phyloP scores from a whole-genome alignment of 352 stramenopile genomes.

The Globisporangium ultimum region DNA sequence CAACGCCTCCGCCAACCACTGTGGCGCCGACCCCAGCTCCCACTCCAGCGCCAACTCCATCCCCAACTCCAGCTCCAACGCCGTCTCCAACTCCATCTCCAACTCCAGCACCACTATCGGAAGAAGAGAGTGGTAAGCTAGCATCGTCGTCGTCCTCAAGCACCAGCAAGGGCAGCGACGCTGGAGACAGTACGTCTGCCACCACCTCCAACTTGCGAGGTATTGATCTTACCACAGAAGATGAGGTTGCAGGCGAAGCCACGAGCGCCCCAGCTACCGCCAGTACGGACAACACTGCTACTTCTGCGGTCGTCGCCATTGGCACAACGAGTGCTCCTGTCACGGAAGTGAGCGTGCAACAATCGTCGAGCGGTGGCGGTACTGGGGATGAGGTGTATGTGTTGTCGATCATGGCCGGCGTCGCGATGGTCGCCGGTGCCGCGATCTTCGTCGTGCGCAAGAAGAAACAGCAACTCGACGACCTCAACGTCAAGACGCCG shows the following conservation, averaged over 20 bases:
- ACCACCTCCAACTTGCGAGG: not conserved
- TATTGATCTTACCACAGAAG: not conserved
- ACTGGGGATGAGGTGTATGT: constrained; percentile 32
- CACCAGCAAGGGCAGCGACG: not conserved
- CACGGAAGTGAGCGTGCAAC: constrained; percentile 33
- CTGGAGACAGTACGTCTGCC: not conserved
- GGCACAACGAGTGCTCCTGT: constrained; percentile 7
- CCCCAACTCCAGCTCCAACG: constrained; percentile 20
- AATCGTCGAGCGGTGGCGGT: not conserved
- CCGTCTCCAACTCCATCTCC: not conserved
- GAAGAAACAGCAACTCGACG: constrained; percentile 65
- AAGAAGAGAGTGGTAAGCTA: constrained; percentile 12
- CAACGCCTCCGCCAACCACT: constrained; percentile 22
- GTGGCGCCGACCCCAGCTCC: constrained; percentile 27
- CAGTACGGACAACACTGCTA: not conserved
- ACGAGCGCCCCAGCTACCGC: not conserved
- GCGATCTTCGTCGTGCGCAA: constrained; percentile 61
- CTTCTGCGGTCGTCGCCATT: constrained; percentile 21
- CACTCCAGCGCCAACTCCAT: constrained; percentile 15
- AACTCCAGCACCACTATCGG: constrained; percentile 7
- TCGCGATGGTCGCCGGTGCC: constrained; percentile 39
- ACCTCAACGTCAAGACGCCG: constrained; percentile 58
- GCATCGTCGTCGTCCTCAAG: constrained; percentile 2
- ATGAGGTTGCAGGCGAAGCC: constrained; percentile 11
- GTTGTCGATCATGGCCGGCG: constrained; percentile 24